Evolutionary conservation across 805 yeast genomes (phyloP).

Genomic region (Yarrowia sp.): DNA sequence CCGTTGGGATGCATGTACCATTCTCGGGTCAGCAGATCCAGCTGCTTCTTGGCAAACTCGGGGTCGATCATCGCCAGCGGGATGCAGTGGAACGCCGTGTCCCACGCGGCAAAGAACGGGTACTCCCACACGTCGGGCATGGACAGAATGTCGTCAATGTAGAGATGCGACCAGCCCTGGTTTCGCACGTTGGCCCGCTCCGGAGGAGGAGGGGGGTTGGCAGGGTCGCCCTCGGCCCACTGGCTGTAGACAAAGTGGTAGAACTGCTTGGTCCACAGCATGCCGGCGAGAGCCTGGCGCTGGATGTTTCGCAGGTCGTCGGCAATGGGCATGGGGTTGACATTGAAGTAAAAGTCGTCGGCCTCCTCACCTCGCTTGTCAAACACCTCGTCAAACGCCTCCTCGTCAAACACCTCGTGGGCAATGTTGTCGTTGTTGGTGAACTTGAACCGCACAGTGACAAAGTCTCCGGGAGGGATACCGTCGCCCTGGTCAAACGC

Average conservation of each 20-base stretch:
- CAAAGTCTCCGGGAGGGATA: constrained; percentile 86
- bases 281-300: constrained; percentile 93
- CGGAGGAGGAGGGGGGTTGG: constrained; percentile 69
- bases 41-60: constrained; percentile 85
- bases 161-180: constrained; percentile 85
- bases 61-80: constrained; percentile 95
- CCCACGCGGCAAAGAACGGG: constrained; percentile 97
- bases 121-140: constrained; percentile 97
- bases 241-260: constrained; percentile 84
- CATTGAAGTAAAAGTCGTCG: constrained; percentile 88
- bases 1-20: constrained; percentile 99
- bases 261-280: constrained; percentile 92
- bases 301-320: constrained; percentile 82
- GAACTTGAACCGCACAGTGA: constrained; percentile 79
- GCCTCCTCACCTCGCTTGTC: constrained; percentile 83
- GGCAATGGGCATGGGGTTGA: constrained; percentile 82
- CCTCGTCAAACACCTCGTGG: constrained; percentile 63
- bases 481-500: constrained; percentile 77
- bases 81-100: constrained; percentile 91
- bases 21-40: constrained; percentile 84
- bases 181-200: constrained; percentile 88
- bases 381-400: constrained; percentile 71
- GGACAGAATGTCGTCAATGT: constrained; percentile 84
- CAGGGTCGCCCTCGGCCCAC: constrained; percentile 88
- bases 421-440: constrained; percentile 52